Evolutionary conservation across 192 early-diverging fungal genomes (phyloP), one percentile per base, ranked within the genome.

Genomic region (Lobosporangium transversale): DNA sequence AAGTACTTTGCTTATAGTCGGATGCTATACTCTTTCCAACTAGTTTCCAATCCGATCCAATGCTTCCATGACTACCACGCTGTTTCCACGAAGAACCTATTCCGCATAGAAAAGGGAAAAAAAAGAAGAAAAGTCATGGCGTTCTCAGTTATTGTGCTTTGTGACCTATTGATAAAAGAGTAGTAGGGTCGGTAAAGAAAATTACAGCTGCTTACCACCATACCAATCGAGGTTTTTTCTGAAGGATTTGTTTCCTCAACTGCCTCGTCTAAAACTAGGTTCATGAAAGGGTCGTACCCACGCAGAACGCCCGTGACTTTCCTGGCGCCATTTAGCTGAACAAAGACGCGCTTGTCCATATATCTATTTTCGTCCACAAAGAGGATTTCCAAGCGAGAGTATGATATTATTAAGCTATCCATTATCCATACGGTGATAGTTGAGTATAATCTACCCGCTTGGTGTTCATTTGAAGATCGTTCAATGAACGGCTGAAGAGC

Each of bases 241-340:
- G 84, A 85, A 2, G 86, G 86, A 8, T 83, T 83, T 18, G 91
- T 80, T 58, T 62, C 90, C 78, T 99, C 97, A 30, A 90, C 83
- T 26, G 95, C 88, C 42, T 98, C 94, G 59, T 95, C 97, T 65
- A 99, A 79, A 33, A 98, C 95, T 65, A 99, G 73, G 85, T 99
- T 99, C 98, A 99, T 97, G 36, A 98, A 99, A 20, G 98, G 91
- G 73, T 99, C 98, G 71, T 89, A 99, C n/a, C 98, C 97, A 44
- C 98, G 93, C 73, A 99, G 89, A 33, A 98, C 82, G 33, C 98
- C 98, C n/a, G 89, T 92, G 32, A 99, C 93, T 68, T 90, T 88
- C 49, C 98, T 87, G 74, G 88, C 89, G 43, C 92, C 94, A 80
- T 98, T 99, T 55, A 99, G 84, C 68, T 96, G 91, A 53, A 98